Percentiles rank a stretch among this genome's conserved stretches.
phyloP scores from a whole-genome alignment of 2,329 filamentous ascomycete species.

The Fusarium temperatum region DNA sequence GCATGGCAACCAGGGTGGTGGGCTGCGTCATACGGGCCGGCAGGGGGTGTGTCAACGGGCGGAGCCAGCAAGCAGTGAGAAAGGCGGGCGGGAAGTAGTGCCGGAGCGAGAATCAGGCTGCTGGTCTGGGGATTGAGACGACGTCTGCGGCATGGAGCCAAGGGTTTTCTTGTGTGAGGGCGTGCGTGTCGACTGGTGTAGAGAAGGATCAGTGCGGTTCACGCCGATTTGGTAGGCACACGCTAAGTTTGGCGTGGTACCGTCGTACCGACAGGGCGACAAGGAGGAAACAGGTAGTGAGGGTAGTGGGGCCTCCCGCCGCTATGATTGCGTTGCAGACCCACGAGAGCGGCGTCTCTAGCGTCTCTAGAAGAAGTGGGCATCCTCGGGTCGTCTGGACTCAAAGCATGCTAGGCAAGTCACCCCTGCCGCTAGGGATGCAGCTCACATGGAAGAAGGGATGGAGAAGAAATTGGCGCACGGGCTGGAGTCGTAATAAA shows the following conservation, averaged over 20 bases:
- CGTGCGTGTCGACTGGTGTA: slow-evolving; percentile 21
- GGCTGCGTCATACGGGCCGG: slow-evolving; percentile 47
- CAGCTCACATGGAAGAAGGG: slow-evolving; percentile 42
- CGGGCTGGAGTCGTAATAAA: slow-evolving; percentile 40
- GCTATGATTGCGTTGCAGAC: slow-evolving; percentile 32
- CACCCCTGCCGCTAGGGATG: slow-evolving; percentile 42
- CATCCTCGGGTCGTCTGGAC: slow-evolving; percentile 37
- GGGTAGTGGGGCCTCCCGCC: slow-evolving; percentile 28
- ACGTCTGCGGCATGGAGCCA: slow-evolving; percentile 10
- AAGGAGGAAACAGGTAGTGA: slow-evolving; percentile 37
- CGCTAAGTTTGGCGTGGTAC: slow-evolving; percentile 35
- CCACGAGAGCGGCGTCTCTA: slow-evolving; percentile 35
- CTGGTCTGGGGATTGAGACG: slow-evolving; percentile 33
- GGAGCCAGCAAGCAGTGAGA: slow-evolving; percentile 41
- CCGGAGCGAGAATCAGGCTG: slow-evolving; percentile 35
- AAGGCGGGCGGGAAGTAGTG: slow-evolving; percentile 41
- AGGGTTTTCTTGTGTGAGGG: slow-evolving; percentile 27
- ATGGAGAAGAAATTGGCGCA: slow-evolving; percentile 43
- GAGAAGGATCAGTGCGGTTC: slow-evolving; percentile 17
- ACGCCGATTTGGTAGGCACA: slow-evolving; percentile 16
- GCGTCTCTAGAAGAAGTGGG: slow-evolving; percentile 29
- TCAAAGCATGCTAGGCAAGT: slow-evolving; percentile 14
- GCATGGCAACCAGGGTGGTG: slow-evolving; percentile 40
- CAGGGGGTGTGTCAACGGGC: slow-evolving; percentile 49
- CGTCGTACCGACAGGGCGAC: slow-evolving; percentile 31